Evolutionary conservation across 805 yeast genomes (phyloP), one percentile per base, ranked within the genome.

Genomic region (Metschnikowia baotianmanensis): DNA sequence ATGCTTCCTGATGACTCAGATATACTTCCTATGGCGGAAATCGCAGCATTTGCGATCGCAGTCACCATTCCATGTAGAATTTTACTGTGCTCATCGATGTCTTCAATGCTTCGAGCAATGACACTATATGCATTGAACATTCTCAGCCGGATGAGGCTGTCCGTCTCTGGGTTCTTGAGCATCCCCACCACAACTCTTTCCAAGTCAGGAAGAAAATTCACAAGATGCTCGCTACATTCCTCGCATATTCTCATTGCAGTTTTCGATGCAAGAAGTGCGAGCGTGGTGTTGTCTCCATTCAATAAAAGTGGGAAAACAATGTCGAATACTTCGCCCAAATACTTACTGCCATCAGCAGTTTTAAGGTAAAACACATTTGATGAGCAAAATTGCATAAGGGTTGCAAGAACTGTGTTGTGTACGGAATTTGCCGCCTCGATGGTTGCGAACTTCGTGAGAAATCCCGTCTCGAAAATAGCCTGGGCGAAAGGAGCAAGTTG

Each of bases 111-210:
- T 52, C 80, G 83, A 21, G 82, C 67, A 32, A 85, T 77, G 13
- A 82, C 80, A 4, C 83, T 74, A 53, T 79, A 76, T 0, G 90
- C 73, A 45, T 78, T 76, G 27, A 77, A 69, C 58, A 85, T 67
- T 43, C 86, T 67, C 52, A 80, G 81, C 47, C 86, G 62, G 4
- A 78, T 75, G 34, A 75, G 57, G 18, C 71, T 48, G 40, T 71
- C 77, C 11, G 74, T 59, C 0, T 55, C 43, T 0, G 56, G 42
- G 37, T 70, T 67, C 11, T 58, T 58, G 8, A 80, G 54, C 75
- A 79, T 72, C 34, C 72, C 75, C 7, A 63, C 49, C 6, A 80
- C 60, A 2, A 80, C 61, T 0, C 55, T 53, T 45, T 78, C 78
- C 48, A 81, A 73, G 39, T 67, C 69, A 0, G 78, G 73, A 12